Conservation (phyloP, 345 rosid genomes). For the Firmiana major region DNA sequence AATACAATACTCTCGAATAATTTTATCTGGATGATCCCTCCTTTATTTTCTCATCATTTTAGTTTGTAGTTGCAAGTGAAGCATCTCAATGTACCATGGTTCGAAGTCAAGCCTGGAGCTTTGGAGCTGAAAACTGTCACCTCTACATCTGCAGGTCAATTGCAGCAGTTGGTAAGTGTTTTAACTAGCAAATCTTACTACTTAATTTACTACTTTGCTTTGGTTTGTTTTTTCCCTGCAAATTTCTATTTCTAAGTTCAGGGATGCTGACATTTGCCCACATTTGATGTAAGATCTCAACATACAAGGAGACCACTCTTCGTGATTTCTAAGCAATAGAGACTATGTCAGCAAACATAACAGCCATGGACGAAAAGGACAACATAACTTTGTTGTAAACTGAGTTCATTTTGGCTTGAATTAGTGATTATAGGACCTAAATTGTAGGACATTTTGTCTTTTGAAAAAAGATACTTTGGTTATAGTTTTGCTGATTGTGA, state of each 20-base stretch:
- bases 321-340: not conserved
- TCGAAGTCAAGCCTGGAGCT: not conserved
- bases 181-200: not conserved
- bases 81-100: not conserved
- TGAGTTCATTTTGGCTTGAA: not conserved
- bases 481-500: not conserved
- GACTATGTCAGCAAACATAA: not conserved
- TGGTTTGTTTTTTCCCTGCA: not conserved
- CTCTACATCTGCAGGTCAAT: not conserved
- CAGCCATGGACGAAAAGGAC: not conserved
- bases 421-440: not conserved
- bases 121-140: not conserved
- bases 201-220: not conserved
- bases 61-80: not conserved
- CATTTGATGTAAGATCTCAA: constrained; percentile 9
- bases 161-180: not conserved
- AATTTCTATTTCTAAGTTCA: not conserved
- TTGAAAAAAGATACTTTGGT: not conserved
- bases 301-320: not conserved
- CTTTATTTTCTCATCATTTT: not conserved
- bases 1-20: not conserved
- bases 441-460: not conserved
- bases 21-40: not conserved
- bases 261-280: constrained; percentile 3
- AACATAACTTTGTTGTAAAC: not conserved